phyloP scores from a whole-genome alignment of 345 rosid species.

The Iberis pinnata region DNA sequence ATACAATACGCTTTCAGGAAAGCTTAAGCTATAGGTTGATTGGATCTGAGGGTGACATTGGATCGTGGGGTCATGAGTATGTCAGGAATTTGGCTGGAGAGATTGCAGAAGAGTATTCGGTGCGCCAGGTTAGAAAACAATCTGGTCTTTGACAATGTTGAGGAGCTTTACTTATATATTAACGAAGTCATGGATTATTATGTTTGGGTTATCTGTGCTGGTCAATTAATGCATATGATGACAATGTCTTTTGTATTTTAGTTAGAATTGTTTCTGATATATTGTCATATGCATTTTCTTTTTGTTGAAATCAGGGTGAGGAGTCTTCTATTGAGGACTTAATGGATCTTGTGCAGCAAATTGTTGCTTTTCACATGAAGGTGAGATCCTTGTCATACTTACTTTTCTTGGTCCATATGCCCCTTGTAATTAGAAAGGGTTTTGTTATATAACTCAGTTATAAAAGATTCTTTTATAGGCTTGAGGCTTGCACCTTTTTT shows the following conservation, averaged over 20 bases:
- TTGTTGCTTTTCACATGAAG: constrained; percentile 97
- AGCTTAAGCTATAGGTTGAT: constrained; percentile 76
- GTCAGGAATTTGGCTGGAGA: constrained; percentile 97
- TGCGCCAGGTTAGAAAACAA: constrained; percentile 54
- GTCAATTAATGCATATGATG: constrained; percentile 6
- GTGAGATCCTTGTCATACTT: constrained; percentile 29
- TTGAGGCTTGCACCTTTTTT: neutral
- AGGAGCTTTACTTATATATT: constrained; percentile 2
- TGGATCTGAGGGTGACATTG: constrained; percentile 89
- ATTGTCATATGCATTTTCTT: constrained; percentile 3
- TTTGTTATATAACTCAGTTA: neutral
- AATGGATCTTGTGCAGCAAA: constrained; percentile 76
- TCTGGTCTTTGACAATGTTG: constrained; percentile 6
- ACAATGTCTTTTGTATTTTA: neutral
- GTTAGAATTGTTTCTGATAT: neutral
- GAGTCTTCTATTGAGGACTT: constrained; percentile 58
- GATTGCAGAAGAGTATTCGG: constrained; percentile 64
- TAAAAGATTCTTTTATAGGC: too few species aligned
- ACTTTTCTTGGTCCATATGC: neutral
- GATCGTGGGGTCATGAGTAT: constrained; percentile 98
- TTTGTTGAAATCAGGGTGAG: constrained; percentile 44
- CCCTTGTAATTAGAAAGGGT: constrained; percentile 4
- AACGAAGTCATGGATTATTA: neutral
- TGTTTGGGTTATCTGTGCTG: constrained; percentile 14
- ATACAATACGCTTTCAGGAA: constrained; percentile 47